phyloP scores from a whole-genome alignment of 129 eudicot genomes.

The Scalesia atractyloides region DNA sequence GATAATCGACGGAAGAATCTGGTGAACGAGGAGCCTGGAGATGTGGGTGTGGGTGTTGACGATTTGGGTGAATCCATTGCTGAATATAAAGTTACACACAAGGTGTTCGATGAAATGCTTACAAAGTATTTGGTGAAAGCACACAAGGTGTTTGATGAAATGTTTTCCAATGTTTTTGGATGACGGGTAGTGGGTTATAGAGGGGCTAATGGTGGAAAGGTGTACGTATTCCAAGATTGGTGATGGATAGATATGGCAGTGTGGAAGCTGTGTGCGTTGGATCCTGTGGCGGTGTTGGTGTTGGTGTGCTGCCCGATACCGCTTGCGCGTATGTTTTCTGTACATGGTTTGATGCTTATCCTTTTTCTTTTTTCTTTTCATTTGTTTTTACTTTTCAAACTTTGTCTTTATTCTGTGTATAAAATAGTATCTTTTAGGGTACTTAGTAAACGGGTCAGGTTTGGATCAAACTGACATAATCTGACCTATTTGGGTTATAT shows the following conservation, averaged over 20 bases:
- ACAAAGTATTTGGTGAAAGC: neutral
- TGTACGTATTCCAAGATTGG: neutral
- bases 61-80: slow-evolving; percentile 14
- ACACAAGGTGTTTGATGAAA: slow-evolving; percentile 22
- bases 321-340: neutral
- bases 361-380: too few species aligned
- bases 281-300: neutral
- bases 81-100: neutral
- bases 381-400: too few species aligned
- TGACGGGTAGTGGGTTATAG: neutral
- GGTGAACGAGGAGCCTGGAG: neutral
- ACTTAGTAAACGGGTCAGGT: too few species aligned
- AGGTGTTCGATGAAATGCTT: too few species aligned
- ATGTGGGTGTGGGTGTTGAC: slow-evolving; percentile 1
- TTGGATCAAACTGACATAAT: too few species aligned
- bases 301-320: neutral
- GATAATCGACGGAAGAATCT: slow-evolving; percentile 17
- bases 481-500: too few species aligned
- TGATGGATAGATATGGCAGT: neutral
- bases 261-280: slow-evolving; percentile 6
- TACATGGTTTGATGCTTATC: neutral
- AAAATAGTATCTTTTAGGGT: too few species aligned
- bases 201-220: neutral
- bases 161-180: neutral
- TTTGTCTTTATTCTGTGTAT: too few species aligned